Evolutionary conservation across 805 yeast species (phyloP).

Genomic region (Yueomyces sp.): DNA sequence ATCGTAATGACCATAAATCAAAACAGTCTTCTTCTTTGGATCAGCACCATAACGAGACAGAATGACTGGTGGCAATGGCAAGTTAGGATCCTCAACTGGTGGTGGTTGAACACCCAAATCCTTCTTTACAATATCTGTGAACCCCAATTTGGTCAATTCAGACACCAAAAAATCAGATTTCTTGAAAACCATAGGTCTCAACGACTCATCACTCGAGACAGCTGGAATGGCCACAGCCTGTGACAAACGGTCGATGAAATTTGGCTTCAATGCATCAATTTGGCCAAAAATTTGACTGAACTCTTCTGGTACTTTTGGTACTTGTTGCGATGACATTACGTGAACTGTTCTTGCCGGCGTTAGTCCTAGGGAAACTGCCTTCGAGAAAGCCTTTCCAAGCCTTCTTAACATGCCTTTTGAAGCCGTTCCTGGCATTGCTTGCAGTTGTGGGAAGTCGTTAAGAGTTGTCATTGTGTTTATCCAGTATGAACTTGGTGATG

Average conservation of each 20-base stretch:
- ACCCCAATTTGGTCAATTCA: constrained; percentile 64
- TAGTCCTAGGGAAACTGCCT: no score
- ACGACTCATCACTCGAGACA: constrained; percentile 79
- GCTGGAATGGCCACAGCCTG: constrained; percentile 92
- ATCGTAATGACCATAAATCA: constrained; percentile 94
- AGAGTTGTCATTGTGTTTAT: no score
- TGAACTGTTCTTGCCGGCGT: no score
- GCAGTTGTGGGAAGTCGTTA: no score
- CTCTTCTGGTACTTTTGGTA: not conserved
- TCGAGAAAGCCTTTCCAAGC: no score
- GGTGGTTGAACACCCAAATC: constrained; percentile 86
- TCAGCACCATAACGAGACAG: constrained; percentile 77
- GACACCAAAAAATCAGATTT: constrained; percentile 74
- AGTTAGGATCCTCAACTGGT: constrained; percentile 54
- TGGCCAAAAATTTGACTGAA: constrained; percentile 30
- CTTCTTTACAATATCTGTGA: constrained; percentile 66
- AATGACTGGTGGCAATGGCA: constrained; percentile 89
- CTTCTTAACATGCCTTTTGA: no score
- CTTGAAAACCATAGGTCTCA: constrained; percentile 79
- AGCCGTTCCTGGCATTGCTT: no score
- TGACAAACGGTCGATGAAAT: constrained; percentile 56
- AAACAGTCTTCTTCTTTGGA: constrained; percentile 71
- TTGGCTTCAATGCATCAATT: constrained; percentile 63
- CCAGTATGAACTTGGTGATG: no score
- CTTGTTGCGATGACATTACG: no score